Base-by-base conservation (phyloP, 176 grass and related monocot species). In the Avena atlantica region DNA sequence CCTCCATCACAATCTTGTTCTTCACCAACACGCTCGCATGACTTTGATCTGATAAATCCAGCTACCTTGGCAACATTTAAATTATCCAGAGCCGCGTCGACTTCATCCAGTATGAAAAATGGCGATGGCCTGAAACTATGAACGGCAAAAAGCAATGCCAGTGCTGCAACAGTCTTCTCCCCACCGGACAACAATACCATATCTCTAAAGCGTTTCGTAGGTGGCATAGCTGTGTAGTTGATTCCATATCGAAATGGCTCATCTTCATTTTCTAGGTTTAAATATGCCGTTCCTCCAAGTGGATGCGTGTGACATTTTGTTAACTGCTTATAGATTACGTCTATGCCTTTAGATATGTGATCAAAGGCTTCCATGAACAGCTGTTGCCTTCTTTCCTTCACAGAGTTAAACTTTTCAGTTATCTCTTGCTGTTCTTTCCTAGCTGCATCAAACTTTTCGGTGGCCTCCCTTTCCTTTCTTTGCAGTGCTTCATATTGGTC, bases 21-120 rank as follows among this genome's bases (percentile, higher is more conserved):
- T 5, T 76, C 86, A 49, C 80, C 77, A 27, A 70, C 80, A 74
- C 71, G 88, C 52, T 92, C 80, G 45, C 93, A 98, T 64, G 95
- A 95, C 89, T 95, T 98, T 61, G 91, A 98, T 80, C 91, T 95
- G 69, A 98, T 98, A 81, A 98, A 98, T 20, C 93, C 88, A 36
- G 95, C 91, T 70, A 98, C 91, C 88, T 98, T 95, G 63, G 95
- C 91, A 69, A 98, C 95, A 83, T 98, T 98, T 81, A 98, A 87
- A 93, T 98, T 98, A 90, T 98, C 95, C 51, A 98, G 86, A 85
- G 93, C 95, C 55, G 95, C 93, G 84, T 98, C 91, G 48, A 98
- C 95, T 87, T 98, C 95, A 85, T 98, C 95, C 88, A 98, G 82
- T 87, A 98, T 98, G 83, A 98, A 98, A 83, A 98, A 98, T 62